Base-by-base conservation (phyloP, 192 early-diverging fungal species). In the Gaertneriomyces sp. region DNA sequence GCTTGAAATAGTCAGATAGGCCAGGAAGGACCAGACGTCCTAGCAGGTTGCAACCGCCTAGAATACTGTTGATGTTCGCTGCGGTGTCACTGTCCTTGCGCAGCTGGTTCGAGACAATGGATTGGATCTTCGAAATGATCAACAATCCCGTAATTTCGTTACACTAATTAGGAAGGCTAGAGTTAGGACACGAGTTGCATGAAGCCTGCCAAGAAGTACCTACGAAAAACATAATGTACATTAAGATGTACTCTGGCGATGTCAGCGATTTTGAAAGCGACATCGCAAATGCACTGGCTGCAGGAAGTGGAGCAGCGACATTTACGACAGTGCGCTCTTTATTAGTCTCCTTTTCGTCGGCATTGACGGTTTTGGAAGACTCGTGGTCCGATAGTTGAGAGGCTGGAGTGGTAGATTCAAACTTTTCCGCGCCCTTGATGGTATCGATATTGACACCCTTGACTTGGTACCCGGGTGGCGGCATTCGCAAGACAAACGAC, bases 391-490 rank as follows among this genome's bases (percentile, higher is more conserved):
- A 17, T 9, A 14, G 56, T 10, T 19, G 17, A 12, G 50, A 11
- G 9, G 10, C 3, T 1, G 58, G 58, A 11, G 43, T 10, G 14
- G 38, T 14, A 14, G 3, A 2, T 19, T 19, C 63, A 40, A 9
- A 10, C 33, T 11, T 52, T 58, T 74, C 76, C 45, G 71, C 76
- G 16, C 72, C 76, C 53, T 68, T 67, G 59, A 74, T 55, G 25
- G 76, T 73, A 64, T 77, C 68, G 43, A 88, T 80, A 55, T 74
- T 72, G 45, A 89, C 66, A 7, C 88, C 88, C 46, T 86, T 84
- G 56, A 87, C 68, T 45, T 80, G 68, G 79, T 86, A 88, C 14
- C 87, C 87, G 2, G 90, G 88, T 1, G 76, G 76, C 0, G 76
- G 76, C 72, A 78, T 74, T 10, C 76, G 68, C 52, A 78, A 63